Evolutionary conservation across 2,329 filamentous ascomycete genomes (phyloP).

Genomic region (Shiraia sp.): DNA sequence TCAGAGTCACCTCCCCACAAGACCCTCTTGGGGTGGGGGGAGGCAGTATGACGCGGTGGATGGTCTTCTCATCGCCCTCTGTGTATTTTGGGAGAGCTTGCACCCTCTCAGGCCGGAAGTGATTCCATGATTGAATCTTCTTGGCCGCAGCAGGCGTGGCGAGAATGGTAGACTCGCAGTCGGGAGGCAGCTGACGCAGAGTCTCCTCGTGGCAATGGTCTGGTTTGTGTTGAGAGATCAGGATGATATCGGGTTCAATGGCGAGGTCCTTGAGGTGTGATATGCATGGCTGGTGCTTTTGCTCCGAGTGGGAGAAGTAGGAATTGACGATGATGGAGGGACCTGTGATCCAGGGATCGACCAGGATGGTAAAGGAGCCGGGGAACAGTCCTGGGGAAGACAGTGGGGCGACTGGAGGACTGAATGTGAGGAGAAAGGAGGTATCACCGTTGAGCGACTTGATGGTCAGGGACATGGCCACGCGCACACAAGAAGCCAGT

Average conservation of each 20-base stretch:
- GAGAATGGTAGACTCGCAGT: conserved; percentile 64
- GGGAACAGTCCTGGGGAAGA: conserved; percentile 46
- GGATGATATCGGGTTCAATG: conserved; percentile 58
- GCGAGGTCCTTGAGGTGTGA: conserved; percentile 59
- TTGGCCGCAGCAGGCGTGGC: conserved; percentile 68
- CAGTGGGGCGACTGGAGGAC: conserved; percentile 54
- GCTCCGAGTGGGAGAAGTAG: conserved; percentile 63
- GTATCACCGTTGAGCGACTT: conserved; percentile 68
- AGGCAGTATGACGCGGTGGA: conserved; percentile 59
- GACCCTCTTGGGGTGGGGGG: conserved; percentile 56
- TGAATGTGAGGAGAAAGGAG: conserved; percentile 67
- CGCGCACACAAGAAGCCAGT: conserved; percentile 5
- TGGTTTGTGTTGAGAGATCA: conserved; percentile 65
- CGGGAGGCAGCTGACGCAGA: conserved; percentile 63
- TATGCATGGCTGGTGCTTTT: conserved; percentile 60
- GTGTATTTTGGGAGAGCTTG: conserved; percentile 50
- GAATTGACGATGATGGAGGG: conserved; percentile 63
- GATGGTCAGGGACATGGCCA: conserved; percentile 64
- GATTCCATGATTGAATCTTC: conserved; percentile 68
- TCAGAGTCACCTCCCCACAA: conserved; percentile 71
- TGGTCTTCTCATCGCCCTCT: conserved; percentile 42
- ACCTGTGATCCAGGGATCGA: conserved; percentile 73
- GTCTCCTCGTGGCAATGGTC: conserved; percentile 75
- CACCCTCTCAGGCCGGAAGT: conserved; percentile 61
- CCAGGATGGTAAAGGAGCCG: conserved; percentile 65